Evolutionary conservation across 345 rosid species (phyloP).

Genomic region (Aquilaria yunnanensis): DNA sequence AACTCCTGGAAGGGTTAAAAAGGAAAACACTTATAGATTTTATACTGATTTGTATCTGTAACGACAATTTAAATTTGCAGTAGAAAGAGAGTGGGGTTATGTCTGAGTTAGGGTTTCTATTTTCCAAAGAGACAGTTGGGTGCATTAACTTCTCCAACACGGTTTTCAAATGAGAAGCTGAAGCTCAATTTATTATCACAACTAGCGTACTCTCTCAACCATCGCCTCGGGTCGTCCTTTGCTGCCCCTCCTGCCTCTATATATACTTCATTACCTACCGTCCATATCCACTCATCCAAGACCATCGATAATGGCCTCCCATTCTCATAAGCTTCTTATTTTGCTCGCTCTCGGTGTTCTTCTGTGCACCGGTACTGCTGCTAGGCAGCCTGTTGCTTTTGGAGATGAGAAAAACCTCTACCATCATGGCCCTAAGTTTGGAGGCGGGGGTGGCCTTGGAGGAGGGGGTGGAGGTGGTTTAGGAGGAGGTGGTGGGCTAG

Average conservation of each 20-base stretch:
- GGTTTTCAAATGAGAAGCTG: conserved; percentile 34
- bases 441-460: conserved; percentile 24
- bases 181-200: conserved; percentile 20
- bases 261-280: conserved; percentile 16
- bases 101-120: not conserved
- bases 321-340: conserved; percentile 27
- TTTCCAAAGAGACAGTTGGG: conserved; percentile 27
- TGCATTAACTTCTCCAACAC: conserved; percentile 26
- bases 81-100: too few species aligned
- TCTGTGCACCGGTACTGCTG: conserved; percentile 19
- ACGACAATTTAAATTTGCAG: too few species aligned
- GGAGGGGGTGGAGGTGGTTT: conserved; percentile 24
- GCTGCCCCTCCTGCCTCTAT: conserved; percentile 2
- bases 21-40: too few species aligned
- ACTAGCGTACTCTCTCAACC: not conserved
- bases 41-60: too few species aligned
- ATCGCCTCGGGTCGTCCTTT: too few species aligned
- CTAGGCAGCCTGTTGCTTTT: conserved; percentile 30
- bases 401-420: conserved; percentile 34
- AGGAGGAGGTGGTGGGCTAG: conserved; percentile 22
- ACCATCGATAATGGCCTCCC: conserved; percentile 3
- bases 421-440: conserved; percentile 16
- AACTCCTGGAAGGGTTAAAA: too few species aligned
- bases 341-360: conserved; percentile 29
- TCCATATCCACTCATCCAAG: conserved; percentile 13